Conservation (phyloP, 306 rosid species). For the Cicer arietinum region DNA sequence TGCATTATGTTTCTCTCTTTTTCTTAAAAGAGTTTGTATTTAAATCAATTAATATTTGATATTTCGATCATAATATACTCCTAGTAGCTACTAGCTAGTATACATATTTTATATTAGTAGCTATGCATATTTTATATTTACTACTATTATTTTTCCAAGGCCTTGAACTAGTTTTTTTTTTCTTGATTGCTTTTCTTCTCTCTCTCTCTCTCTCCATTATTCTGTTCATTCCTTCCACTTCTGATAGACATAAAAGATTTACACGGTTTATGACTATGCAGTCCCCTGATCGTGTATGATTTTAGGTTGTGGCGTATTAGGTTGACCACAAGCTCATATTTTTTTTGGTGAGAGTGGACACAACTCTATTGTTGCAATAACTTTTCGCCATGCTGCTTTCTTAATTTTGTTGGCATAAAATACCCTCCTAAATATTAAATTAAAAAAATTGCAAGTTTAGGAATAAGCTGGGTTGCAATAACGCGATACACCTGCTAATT, state of each 20-base stretch:
- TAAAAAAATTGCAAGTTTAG: constrained; percentile 8
- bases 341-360: constrained; percentile 15
- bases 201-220: no score
- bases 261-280: not conserved
- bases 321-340: not conserved
- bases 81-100: no score
- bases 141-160: no score
- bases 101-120: no score
- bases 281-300: not conserved
- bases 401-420: constrained; percentile 27
- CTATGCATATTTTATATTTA: no score
- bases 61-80: no score
- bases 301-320: constrained; percentile 8
- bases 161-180: no score
- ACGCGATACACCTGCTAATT: no score
- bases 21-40: no score
- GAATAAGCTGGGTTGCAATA: not conserved
- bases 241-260: not conserved
- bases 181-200: no score
- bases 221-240: not conserved
- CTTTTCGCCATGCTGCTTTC: not conserved
- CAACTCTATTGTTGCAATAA: not conserved
- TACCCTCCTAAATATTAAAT: constrained; percentile 9
- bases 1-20: no score
- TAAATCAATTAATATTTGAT: no score